Conservation (phyloP, 2,329 filamentous ascomycete species). For the Colletotrichum musae region DNA sequence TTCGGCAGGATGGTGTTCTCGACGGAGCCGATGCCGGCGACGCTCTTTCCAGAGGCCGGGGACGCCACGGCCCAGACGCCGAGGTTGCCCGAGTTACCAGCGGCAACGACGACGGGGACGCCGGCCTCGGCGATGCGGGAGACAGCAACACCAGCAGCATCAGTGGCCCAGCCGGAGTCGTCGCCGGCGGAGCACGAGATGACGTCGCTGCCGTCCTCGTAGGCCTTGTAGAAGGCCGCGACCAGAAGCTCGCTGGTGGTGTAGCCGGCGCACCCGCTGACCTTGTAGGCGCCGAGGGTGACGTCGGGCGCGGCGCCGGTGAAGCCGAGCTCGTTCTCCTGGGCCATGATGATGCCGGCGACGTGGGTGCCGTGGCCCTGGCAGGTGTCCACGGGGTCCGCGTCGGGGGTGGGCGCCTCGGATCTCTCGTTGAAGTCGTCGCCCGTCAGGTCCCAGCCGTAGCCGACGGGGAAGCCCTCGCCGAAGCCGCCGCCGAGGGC, state of each 20-base stretch:
- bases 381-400: constrained; percentile 57
- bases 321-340: constrained; percentile 54
- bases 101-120: constrained; percentile 47
- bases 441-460: constrained; percentile 63
- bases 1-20: constrained; percentile 43
- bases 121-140: constrained; percentile 49
- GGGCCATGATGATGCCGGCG: constrained; percentile 62
- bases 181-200: constrained; percentile 50
- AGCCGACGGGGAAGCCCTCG: constrained; percentile 60
- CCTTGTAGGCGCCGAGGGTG: constrained; percentile 57
- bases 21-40: constrained; percentile 45
- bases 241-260: constrained; percentile 57
- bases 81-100: constrained; percentile 45
- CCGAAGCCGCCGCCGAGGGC: constrained; percentile 69
- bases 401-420: constrained; percentile 51
- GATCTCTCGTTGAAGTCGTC: constrained; percentile 51
- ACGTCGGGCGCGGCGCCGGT: constrained; percentile 58
- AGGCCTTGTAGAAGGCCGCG: constrained; percentile 58
- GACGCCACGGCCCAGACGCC: constrained; percentile 45
- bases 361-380: constrained; percentile 62
- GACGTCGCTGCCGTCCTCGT: constrained; percentile 56
- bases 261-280: constrained; percentile 53
- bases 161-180: constrained; percentile 46
- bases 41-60: constrained; percentile 46
- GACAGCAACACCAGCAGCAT: constrained; percentile 45